A percentile compares a stretch with the other conserved stretches of the same genome.
These are phyloP conservation scores for Trichoderma harzianum DNA, from an alignment of 2,329 filamentous ascomycete genomes.

Conservation along the genomic window DNA sequence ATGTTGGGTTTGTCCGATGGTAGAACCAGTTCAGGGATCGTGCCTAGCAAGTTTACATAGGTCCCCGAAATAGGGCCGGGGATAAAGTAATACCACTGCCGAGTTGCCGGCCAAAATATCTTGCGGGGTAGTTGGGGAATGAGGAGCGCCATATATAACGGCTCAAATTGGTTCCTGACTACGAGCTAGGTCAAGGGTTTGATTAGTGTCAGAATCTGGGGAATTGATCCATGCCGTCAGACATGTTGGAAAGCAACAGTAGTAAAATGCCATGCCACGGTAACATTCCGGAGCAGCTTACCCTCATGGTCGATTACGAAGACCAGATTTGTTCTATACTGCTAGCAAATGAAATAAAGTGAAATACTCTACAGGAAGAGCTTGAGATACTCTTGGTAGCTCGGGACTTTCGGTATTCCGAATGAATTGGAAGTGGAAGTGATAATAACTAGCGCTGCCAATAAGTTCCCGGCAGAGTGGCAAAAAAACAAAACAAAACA, in stretches of 20 bases:
- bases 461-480: not conserved
- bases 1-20: not conserved
- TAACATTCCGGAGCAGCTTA: too few relatives aligned
- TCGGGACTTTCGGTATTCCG: not conserved
- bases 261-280: too few relatives aligned
- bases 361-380: too few relatives aligned
- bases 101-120: not conserved
- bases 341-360: too few relatives aligned
- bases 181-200: not conserved
- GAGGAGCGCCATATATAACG: not conserved
- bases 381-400: too few relatives aligned
- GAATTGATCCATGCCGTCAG: not conserved
- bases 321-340: too few relatives aligned
- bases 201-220: not conserved
- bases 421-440: not conserved
- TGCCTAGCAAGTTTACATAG: not conserved
- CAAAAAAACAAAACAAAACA: not conserved
- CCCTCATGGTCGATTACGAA: too few relatives aligned
- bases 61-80: slow-evolving; percentile 1
- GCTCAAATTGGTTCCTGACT: not conserved
- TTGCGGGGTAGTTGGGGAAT: not conserved
- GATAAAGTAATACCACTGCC: not conserved
- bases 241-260: too few relatives aligned
- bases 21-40: not conserved
- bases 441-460: not conserved